Base-by-base conservation (phyloP, 371 early-diverging fungal species). In the Mucor plumbeus region DNA sequence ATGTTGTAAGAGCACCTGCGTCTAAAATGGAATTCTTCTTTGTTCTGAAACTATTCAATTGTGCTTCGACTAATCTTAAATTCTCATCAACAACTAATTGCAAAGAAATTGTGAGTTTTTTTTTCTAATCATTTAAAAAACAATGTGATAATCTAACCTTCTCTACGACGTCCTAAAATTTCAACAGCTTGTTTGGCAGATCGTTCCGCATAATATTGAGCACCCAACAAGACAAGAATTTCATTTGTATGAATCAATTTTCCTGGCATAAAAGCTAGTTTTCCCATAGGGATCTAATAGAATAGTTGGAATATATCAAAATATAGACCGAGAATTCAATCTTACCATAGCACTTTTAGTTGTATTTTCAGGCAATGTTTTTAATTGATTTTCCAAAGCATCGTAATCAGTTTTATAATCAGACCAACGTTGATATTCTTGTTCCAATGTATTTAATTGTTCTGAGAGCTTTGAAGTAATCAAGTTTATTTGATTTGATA, bases 241-340 rank as follows among this genome's bases (percentile, higher is more conserved):
- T 96, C 96, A 70, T 96, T 95, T 7, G 97, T 96, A 68, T 94
- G 93, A 35, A 95, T 78, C 7, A 97, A 61, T 61, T 90, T 85
- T 40, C 96, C 97, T 5, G 93, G 93, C 87, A 95, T 91, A 75
- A 95, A 96, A 0, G 97, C 97, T 35, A 94, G 64, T 44, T 86
- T 87, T 0, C 96, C 95, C 10, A 94, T 66, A 0, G 94, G 95
- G 0, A 95, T 88, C 88, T 91, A 75, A 36, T 36, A 14, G 7
- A 38, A 26, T 26, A 26, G 26, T 63, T 55, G 38, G 33, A 50
- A 50, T 5, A 38, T 35, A 14, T 10, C 14, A 19, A 10, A 73
- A 40, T 33, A 13, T 54, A 13, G 31, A 33, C 33, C 33, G 54
- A 26, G 34, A 26, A 10, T 54, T 31, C 33, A 54, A 36, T 9